Evolutionary conservation across 163 green algal genomes (phyloP), one percentile per base, ranked within the genome.

Genomic region (Picocystis sp.): DNA sequence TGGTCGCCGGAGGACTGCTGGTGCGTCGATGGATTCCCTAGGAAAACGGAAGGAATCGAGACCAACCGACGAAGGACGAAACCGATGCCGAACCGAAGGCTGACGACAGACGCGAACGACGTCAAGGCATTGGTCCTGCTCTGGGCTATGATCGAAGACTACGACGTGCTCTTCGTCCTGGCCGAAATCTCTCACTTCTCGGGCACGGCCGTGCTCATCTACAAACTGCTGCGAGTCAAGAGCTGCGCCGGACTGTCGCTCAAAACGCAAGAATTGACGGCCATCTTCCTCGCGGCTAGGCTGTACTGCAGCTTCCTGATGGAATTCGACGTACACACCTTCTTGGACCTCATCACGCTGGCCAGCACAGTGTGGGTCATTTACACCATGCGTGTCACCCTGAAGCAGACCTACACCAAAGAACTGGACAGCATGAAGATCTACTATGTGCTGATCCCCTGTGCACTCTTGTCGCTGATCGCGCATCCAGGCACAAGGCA

Each of bases 301-400:
- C 71, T 97, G 2, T 87, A 92, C 66, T 96, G 88, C 79, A 90
- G 81, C 67, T 88, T 96, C 62, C 86, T 96, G 76, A 96, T 98
- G 87, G 89, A 97, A 76, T 94, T 95, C 63, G 87, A 98, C 70
- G 87, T 95, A 49, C 89, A 98, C 75, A 97, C 90, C 1, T 43
- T 97, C 11, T 66, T 98, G 35, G 90, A 98, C 61, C 58, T 71
- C 2, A 53, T 92, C 14, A 96, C 90, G 9, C 73, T 96, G 24
- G 47, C 72, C 2, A 85, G 79, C 24, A 97, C 90, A 1, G 52
- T 58, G 34, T 88, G 69, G 53, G 87, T 97, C 9, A 73, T 97
- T 42, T 92, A 81, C 60, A 81, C 62, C 53, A 84, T 98, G 66
- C 53, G 67, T 6, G 55, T 72, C 11, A 54, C 62, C 29, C 67